Evolutionary conservation across 73 alveolate species (phyloP).

Genomic region (Paramecium pentaurelia): DNA sequence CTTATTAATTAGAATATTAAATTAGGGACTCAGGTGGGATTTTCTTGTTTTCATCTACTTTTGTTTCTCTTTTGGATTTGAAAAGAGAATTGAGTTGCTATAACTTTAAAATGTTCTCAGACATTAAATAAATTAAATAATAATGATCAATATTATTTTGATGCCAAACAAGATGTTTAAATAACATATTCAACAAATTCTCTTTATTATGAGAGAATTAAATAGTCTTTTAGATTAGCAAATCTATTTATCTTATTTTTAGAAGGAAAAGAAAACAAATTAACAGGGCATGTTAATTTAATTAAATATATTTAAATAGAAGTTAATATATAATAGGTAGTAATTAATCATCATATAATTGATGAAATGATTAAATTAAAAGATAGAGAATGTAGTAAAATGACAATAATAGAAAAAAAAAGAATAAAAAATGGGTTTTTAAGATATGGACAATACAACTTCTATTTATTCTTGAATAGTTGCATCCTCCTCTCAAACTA

Average conservation of each 20-base stretch:
- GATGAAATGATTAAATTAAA: too few species aligned
- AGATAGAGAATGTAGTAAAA: too few species aligned
- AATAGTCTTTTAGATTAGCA: too few species aligned
- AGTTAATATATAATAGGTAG: slow-evolving; percentile 61
- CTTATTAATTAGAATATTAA: not conserved
- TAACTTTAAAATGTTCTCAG: not conserved
- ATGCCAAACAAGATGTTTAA: slow-evolving; percentile 33
- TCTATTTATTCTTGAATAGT: too few species aligned
- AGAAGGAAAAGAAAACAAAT: too few species aligned
- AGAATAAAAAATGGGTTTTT: too few species aligned
- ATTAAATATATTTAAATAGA: slow-evolving; percentile 4
- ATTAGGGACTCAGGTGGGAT: not conserved
- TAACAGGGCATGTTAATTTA: too few species aligned
- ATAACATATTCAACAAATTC: slow-evolving; percentile 75
- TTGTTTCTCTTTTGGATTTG: not conserved
- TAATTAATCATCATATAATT: slow-evolving; percentile 60
- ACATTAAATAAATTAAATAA: not conserved
- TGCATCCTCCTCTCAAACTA: slow-evolving; percentile 92
- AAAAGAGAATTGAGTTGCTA: not conserved
- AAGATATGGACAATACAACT: too few species aligned
- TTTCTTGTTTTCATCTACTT: not conserved
- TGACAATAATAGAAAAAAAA: too few species aligned
- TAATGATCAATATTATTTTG: not conserved
- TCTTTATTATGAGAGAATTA: slow-evolving; percentile 73
- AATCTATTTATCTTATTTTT: too few species aligned